Evolutionary conservation across 2,329 filamentous ascomycete genomes (phyloP).

Genomic region (Fusarium proliferatum): DNA sequence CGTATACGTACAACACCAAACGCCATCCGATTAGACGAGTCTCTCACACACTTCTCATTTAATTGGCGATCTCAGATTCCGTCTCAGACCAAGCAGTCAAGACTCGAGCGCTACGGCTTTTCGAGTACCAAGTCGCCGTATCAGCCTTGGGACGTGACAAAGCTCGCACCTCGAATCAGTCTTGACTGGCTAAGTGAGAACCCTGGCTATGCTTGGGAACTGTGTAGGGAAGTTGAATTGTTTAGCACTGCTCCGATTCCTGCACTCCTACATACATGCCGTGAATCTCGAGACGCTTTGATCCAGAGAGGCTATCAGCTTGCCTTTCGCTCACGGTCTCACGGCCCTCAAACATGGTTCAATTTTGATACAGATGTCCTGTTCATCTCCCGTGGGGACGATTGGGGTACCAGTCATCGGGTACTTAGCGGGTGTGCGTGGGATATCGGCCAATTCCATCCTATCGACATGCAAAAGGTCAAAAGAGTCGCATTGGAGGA

Average conservation of each 20-base stretch:
- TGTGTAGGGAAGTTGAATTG: background rate
- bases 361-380: background rate
- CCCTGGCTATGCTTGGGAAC: background rate
- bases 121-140: background rate
- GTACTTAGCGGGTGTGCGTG: background rate
- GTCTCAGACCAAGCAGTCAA: rapidly evolving
- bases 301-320: background rate
- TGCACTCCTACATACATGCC: background rate
- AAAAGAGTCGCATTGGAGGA: background rate
- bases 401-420: rapidly evolving
- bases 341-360: background rate
- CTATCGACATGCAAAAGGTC: background rate
- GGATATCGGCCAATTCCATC: background rate
- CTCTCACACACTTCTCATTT: background rate
- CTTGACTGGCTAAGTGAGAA: background rate
- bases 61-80: background rate
- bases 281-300: background rate
- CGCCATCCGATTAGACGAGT: background rate
- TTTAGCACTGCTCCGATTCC: background rate
- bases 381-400: rapidly evolving
- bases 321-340: background rate
- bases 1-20: background rate
- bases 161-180: background rate
- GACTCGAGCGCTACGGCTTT: background rate
- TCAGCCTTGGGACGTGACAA: background rate